Evolutionary conservation across 208 protist species (phyloP).

Genomic region (Leishmania mexicana): DNA sequence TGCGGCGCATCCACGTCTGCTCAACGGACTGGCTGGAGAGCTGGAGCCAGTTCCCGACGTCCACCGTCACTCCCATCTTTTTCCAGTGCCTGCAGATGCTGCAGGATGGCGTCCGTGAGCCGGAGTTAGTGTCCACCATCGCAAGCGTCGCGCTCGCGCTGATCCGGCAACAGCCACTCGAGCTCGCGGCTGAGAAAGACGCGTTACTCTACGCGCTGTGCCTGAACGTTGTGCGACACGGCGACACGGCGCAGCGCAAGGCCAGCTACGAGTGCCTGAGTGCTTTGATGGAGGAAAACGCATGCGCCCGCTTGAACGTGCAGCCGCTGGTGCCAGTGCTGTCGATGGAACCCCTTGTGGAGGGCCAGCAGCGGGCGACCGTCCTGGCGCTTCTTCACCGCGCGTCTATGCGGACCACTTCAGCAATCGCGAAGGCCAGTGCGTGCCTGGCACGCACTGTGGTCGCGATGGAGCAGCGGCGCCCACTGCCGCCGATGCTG

Average conservation of each 20-base stretch:
- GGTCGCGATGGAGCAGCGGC: constrained; percentile 53
- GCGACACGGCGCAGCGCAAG: constrained; percentile 47
- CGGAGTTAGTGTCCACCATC: constrained; percentile 54
- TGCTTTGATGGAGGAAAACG: constrained; percentile 61
- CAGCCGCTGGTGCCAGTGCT: constrained; percentile 49
- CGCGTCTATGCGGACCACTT: constrained; percentile 40
- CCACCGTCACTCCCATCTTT: constrained; percentile 34
- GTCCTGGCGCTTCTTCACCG: constrained; percentile 69
- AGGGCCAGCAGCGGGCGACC: constrained; percentile 63
- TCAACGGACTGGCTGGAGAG: constrained; percentile 62
- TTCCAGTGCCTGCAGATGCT: constrained; percentile 55
- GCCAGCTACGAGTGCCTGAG: constrained; percentile 60
- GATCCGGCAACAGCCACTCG: constrained; percentile 41
- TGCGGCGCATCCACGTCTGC: constrained; percentile 60
- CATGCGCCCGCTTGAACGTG: constrained; percentile 40
- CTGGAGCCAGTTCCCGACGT: constrained; percentile 42
- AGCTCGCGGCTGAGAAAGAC: constrained; percentile 44
- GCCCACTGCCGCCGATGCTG: constrained; percentile 58
- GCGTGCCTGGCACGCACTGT: constrained; percentile 63
- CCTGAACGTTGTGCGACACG: constrained; percentile 40
- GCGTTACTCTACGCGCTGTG: constrained; percentile 77
- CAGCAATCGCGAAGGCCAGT: constrained; percentile 49
- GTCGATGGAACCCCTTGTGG: constrained; percentile 50
- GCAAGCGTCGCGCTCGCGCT: constrained; percentile 56
- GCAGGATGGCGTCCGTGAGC: constrained; percentile 36